Evolutionary conservation across 1,284 basidiomycete genomes (phyloP), one percentile per base, ranked within the genome.

Genomic region (Athelia sp.): DNA sequence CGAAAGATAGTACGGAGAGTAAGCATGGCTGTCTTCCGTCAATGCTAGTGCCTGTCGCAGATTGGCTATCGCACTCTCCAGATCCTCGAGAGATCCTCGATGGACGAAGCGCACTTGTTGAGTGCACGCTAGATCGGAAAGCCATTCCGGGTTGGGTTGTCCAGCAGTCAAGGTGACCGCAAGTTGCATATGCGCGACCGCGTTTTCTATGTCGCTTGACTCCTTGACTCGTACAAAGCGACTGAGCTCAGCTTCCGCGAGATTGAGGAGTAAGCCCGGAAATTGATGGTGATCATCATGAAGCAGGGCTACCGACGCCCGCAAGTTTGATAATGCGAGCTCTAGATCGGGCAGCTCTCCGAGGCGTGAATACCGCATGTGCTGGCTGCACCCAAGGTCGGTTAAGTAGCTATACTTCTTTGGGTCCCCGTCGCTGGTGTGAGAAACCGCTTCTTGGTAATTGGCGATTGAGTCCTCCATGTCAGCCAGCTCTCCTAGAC

Each of bases 381-480:
- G 36, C 8, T n/a, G 36, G 15, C 36, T 17, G 19, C 36, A 6
- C 9, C n/a, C 36, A 40, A 40, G 36, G 15, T 21, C 36, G n/a
- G 4, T 21, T 9, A 40, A 6, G n/a, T 40, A 40, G 8, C 9
- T 9, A 21, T 6, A 4, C 8, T 8, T n/a, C 4, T 40, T 4
- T n/a, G 36, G 19, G 9, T 40, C n/a, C 4, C 19, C 36, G 6
- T 40, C n/a, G 19, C n/a, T 21, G 6, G 36, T n/a, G 36, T 4
- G 15, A 6, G 15, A n/a, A n/a, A 40, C 36, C 6, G 15, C 36
- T n/a, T 40, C 6, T 40, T 40, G 36, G 36, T 6, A 40, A 6
- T 40, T 40, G 15, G 36, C 9, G 15, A 56, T 54, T 10, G 52
- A 43, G 14, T 50, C 29, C 24, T 54, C 42, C 9, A 56, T 29